Base-by-base conservation (phyloP, 2,329 filamentous ascomycete genomes). In the Phyllosticta ampelicida region DNA sequence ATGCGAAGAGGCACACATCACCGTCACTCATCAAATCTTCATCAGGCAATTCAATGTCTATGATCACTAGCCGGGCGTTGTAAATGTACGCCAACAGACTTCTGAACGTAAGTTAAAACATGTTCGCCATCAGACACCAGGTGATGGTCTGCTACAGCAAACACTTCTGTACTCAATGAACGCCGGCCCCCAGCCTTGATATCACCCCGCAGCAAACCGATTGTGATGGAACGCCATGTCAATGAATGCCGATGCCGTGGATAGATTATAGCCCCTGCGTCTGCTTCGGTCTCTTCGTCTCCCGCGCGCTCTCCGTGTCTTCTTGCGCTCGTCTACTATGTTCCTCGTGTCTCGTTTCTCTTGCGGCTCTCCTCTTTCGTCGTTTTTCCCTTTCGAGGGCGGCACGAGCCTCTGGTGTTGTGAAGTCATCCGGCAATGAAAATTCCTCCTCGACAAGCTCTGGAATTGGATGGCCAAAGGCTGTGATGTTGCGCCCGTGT, bases 381-480 rank as follows among this genome's bases (percentile, higher is more conserved):
- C 86, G 77, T 68, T 83, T 80, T 68, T 81, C 82, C 61, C 86
- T 74, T 30, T 83, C 86, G 61, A 81, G 82, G 16, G 79, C 76
- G 65, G 78, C 80, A 61, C 78, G 61, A 13, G 71, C 71, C 57
- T 76, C 74, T 18, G 67, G 68, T 23, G 70, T 86, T 70, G 69
- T 72, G 61, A 81, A 82, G 44, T 86, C 86, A 6, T 80, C 76
- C 0, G 91, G 89, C 55, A 96, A 74, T 59, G 82, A 78, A 68
- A 96, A 97, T 49, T 95, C 88, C 29, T 69, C 69, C 67, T 88
- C 81, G 5, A 76, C 70, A 59, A 86, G 75, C 13, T 95, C 89
- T 0, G 91, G 91, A 19, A 97, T 73, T 0, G 87, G 81, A 23
- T 86, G 82, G 0, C 92, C 92, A 80, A 94, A 97, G 3, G 91